Conservation (phyloP, 306 rosid species). For the Prunus dulcis region DNA sequence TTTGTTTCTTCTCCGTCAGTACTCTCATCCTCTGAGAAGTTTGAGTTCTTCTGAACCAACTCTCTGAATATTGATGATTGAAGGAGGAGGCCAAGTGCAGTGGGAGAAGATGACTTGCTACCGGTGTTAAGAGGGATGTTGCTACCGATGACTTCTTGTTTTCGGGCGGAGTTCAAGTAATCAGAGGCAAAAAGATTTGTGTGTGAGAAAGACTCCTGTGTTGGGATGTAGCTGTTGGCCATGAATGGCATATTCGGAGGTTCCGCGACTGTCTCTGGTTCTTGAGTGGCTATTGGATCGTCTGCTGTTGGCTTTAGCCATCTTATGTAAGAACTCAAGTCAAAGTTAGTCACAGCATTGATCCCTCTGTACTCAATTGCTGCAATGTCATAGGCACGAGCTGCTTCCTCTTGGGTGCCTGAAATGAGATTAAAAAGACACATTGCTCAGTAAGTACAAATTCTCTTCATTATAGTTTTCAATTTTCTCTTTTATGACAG, state of each 20-base stretch:
- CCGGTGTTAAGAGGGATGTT: constrained; percentile 15
- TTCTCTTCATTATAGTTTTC: background rate
- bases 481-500: background rate
- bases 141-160: constrained; percentile 34
- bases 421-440: constrained; percentile 1
- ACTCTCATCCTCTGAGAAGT: constrained; percentile 42
- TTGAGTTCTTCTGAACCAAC: constrained; percentile 58
- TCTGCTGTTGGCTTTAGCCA: constrained; percentile 65
- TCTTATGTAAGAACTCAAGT: constrained; percentile 69
- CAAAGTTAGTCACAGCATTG: constrained; percentile 89
- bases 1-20: constrained; percentile 44
- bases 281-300: constrained; percentile 20
- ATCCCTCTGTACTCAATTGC: constrained; percentile 89
- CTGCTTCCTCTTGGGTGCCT: constrained; percentile 95
- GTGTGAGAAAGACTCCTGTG: constrained; percentile 35
- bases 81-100: constrained; percentile 65
- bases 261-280: constrained; percentile 25
- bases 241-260: constrained; percentile 25
- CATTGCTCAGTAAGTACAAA: background rate
- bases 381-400: constrained; percentile 83
- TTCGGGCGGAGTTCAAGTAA: constrained; percentile 33
- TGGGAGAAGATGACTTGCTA: constrained; percentile 51
- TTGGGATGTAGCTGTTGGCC: constrained; percentile 17
- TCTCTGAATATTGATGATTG: constrained; percentile 64
- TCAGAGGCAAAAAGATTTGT: constrained; percentile 22